phyloP scores from a whole-genome alignment of 306 rosid genomes.

The Elaeagnus macrophylla region DNA sequence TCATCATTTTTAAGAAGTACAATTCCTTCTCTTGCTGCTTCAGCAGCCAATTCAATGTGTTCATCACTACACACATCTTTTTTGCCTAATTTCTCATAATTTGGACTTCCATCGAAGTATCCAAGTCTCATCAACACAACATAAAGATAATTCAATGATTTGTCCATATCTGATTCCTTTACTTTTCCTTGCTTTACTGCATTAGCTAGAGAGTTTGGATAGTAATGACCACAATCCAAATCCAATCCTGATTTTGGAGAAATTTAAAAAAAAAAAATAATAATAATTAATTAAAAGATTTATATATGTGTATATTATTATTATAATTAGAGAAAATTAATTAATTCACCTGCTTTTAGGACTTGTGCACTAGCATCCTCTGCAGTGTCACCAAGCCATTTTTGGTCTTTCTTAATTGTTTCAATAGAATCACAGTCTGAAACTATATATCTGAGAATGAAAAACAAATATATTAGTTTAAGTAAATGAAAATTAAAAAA shows the following conservation, averaged over 20 bases:
- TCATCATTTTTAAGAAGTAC: slow-evolving; percentile 15
- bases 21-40: slow-evolving; percentile 26
- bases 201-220: neutral
- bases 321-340: no score
- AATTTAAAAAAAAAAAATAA: no score
- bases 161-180: slow-evolving; percentile 14
- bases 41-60: slow-evolving; percentile 14
- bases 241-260: no score
- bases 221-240: slow-evolving; percentile 17
- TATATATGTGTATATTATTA: no score
- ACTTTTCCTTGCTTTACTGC: slow-evolving; percentile 11
- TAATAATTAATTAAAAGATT: neutral
- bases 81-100: neutral
- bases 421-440: slow-evolving; percentile 23
- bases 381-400: slow-evolving; percentile 4
- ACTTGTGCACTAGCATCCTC: slow-evolving; percentile 20
- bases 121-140: slow-evolving; percentile 19
- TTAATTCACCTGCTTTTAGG: slow-evolving; percentile 23
- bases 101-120: slow-evolving; percentile 14
- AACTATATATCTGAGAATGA: slow-evolving; percentile 12
- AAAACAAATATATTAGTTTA: neutral
- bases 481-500: neutral
- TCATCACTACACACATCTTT: slow-evolving; percentile 9
- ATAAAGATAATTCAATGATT: slow-evolving; percentile 7
- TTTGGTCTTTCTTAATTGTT: slow-evolving; percentile 7